Conservation (phyloP, 2,329 filamentous ascomycete genomes). For the Samsoniella hepiali region DNA sequence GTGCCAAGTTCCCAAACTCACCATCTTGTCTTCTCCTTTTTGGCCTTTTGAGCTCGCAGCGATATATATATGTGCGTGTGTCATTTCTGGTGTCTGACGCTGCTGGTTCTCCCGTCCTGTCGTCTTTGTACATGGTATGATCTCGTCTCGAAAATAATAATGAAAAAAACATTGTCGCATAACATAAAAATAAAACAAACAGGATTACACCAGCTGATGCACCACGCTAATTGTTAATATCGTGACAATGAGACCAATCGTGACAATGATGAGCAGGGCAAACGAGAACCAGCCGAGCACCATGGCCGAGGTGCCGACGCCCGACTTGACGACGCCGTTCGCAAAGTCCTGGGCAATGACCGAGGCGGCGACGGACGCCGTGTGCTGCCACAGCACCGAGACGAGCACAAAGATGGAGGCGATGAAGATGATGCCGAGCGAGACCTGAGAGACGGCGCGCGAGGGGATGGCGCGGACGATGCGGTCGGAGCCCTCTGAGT, state of each 20-base stretch:
- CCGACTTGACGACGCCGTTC: slow-evolving; percentile 81
- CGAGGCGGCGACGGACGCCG: slow-evolving; percentile 90
- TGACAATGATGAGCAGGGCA: slow-evolving; percentile 87
- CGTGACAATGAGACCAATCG: slow-evolving; percentile 92
- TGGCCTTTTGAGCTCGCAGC: not conserved
- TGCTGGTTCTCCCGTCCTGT: not conserved
- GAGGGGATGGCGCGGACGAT: slow-evolving; percentile 95
- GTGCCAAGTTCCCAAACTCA: slow-evolving; percentile 7
- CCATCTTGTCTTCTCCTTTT: not conserved
- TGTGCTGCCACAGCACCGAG: slow-evolving; percentile 86
- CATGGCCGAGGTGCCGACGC: slow-evolving; percentile 93
- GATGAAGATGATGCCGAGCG: slow-evolving; percentile 87
- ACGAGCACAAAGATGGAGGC: slow-evolving; percentile 68
- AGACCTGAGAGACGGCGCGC: slow-evolving; percentile 85
- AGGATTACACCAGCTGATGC: slow-evolving; percentile 51
- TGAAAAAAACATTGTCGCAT: not conserved
- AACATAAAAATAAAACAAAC: not conserved
- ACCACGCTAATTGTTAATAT: slow-evolving; percentile 88
- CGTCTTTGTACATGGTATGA: slow-evolving; percentile 10
- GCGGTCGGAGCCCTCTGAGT: slow-evolving; percentile 75
- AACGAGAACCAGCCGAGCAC: slow-evolving; percentile 98
- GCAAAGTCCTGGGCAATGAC: slow-evolving; percentile 91
- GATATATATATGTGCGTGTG: not conserved
- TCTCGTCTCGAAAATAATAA: not conserved
- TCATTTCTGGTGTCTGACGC: not conserved